phyloP scores from a whole-genome alignment of 2,329 filamentous ascomycete species.

The Pyricularia grisea region DNA sequence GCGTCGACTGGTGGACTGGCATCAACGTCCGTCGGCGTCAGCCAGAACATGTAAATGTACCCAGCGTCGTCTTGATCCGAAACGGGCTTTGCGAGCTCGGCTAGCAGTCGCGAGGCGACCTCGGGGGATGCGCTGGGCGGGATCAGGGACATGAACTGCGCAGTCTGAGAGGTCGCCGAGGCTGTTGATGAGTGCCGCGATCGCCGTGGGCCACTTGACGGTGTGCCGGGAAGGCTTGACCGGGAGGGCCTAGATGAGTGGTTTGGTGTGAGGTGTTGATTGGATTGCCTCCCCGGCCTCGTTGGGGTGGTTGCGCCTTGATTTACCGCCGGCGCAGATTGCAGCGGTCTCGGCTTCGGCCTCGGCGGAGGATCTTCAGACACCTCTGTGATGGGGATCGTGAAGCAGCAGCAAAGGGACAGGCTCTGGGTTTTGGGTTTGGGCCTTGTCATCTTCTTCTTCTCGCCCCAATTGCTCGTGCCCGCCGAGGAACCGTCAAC shows the following conservation, averaged over 20 bases:
- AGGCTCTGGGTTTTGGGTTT: slow-evolving; percentile 21
- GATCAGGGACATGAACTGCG: slow-evolving; percentile 56
- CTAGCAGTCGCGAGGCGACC: slow-evolving; percentile 59
- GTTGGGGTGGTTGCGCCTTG: slow-evolving; percentile 11
- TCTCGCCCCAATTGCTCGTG: neutral
- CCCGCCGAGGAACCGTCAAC: slow-evolving; percentile 15
- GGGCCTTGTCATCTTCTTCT: slow-evolving; percentile 13
- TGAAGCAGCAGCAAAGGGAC: slow-evolving; percentile 44
- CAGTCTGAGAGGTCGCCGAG: slow-evolving; percentile 23
- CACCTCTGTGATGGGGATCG: slow-evolving; percentile 34
- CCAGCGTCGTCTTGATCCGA: slow-evolving; percentile 70
- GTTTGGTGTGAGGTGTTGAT: slow-evolving; percentile 9
- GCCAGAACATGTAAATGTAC: slow-evolving; percentile 99
- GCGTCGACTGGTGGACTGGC: slow-evolving; percentile 47
- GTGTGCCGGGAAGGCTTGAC: slow-evolving; percentile 10
- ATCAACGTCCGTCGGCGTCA: slow-evolving; percentile 58
- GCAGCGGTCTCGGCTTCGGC: slow-evolving; percentile 37
- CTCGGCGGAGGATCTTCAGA: slow-evolving; percentile 24
- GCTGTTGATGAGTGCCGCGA: slow-evolving; percentile 14
- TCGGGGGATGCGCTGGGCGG: slow-evolving; percentile 57
- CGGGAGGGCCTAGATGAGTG: slow-evolving; percentile 13
- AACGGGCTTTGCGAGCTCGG: slow-evolving; percentile 68
- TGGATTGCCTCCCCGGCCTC: slow-evolving; percentile 11
- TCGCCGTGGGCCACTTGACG: slow-evolving; percentile 10
- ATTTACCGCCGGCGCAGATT: slow-evolving; percentile 15